Conservation (phyloP, 2,329 filamentous ascomycete species). For the Aspergillus fischeri region DNA sequence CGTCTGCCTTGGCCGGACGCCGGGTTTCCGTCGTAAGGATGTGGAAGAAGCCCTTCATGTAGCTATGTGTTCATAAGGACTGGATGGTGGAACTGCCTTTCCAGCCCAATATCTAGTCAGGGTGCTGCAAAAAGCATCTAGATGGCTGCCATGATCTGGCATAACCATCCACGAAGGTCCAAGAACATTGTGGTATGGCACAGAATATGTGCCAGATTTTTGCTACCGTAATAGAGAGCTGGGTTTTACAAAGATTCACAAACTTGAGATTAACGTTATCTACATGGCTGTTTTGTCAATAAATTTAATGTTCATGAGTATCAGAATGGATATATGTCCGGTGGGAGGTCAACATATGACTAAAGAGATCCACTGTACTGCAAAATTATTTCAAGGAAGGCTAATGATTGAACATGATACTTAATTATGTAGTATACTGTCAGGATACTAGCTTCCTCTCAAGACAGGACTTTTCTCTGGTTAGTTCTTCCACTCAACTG, state of each 20-base stretch:
- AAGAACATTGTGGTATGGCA: not conserved
- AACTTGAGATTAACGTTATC: not conserved
- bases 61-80: constrained; percentile 4
- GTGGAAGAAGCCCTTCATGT: constrained; percentile 17
- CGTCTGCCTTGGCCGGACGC: constrained; percentile 23
- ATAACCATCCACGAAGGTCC: not conserved
- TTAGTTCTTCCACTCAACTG: not conserved
- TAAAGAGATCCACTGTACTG: not conserved
- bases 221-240: not conserved
- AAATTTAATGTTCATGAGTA: no score
- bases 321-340: no score
- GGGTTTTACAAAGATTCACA: not conserved
- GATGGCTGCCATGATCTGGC: no score
- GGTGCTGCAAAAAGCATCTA: no score
- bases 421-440: no score
- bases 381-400: no score
- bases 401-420: no score
- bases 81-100: not conserved
- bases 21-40: constrained; percentile 19
- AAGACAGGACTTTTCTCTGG: no score
- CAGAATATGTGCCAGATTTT: not conserved
- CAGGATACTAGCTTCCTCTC: no score
- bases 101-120: no score
- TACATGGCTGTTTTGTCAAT: not conserved
- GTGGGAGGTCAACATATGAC: not conserved